phyloP scores from a whole-genome alignment of 108 stramenopile species.

The Poteriospumella lacustris region DNA sequence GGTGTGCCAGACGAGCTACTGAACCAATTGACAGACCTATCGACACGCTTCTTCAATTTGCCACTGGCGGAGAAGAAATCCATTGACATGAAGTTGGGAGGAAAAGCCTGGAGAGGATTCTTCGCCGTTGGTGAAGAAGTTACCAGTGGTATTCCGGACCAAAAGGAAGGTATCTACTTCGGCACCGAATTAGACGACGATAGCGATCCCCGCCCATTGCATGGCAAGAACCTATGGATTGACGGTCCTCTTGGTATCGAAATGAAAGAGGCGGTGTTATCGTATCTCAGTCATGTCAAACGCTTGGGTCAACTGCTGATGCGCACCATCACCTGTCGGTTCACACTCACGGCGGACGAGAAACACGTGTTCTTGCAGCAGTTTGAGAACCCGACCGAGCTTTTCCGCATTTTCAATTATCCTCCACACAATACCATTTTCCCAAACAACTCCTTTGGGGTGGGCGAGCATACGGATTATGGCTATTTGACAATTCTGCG shows the following conservation, averaged over 20 bases:
- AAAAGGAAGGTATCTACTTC: slow-evolving; percentile 24
- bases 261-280: background rate
- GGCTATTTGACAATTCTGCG: slow-evolving; percentile 14
- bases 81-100: background rate
- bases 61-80: background rate
- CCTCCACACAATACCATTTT: slow-evolving; percentile 13
- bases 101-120: slow-evolving; percentile 23
- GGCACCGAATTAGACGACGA: background rate
- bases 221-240: slow-evolving; percentile 1
- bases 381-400: background rate
- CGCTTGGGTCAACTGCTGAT: background rate
- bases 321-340: background rate
- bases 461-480: slow-evolving; percentile 22
- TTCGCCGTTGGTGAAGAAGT: slow-evolving; percentile 14
- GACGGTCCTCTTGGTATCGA: background rate
- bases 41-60: background rate
- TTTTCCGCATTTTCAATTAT: slow-evolving; percentile 17
- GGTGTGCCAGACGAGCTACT: background rate
- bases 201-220: slow-evolving; percentile 14
- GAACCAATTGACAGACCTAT: background rate
- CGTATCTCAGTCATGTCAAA: background rate
- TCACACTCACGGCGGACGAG: background rate
- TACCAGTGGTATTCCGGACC: slow-evolving; percentile 14
- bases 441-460: background rate
- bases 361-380: background rate